Base-by-base conservation (phyloP, 2,329 filamentous ascomycete species). In the Talaromyces piceae region DNA sequence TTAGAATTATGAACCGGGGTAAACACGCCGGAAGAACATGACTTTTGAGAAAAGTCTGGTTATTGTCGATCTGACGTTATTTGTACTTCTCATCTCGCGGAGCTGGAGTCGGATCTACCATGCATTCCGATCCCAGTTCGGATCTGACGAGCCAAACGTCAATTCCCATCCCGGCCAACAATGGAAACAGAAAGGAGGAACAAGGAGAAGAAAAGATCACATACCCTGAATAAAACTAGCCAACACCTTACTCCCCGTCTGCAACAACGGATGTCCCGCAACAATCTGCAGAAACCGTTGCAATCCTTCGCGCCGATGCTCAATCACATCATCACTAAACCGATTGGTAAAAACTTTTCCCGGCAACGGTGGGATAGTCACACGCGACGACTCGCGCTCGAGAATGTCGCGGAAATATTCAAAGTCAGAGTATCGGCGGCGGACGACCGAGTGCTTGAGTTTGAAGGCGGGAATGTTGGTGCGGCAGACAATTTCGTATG, bases 381-480 rank as follows among this genome's bases (percentile, higher is more conserved):
- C 93, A 58, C 91, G 82, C 53, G 91, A 91, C 62, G 83, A 88
- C 74, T 98, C 93, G 61, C 93, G 85, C 80, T 98, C 93, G 54
- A 98, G 82, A 57, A 97, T 95, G 71, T 98, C 93, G 67, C 93
- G 88, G 72, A 98, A 98, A 74, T 95, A 91, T 75, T 98, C 93
- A 69, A 98, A 98, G 72, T 98, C 93, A 52, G 87, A 93, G 77
- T 98, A 98, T 48, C 93, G 88, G 56, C 93, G 84, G 60, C 91
- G 89, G 56, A 98, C 93, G 60, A 84, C 82, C 58, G 84, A 90
- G 67, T 87, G 82, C 59, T 91, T 89, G 62, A 96, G 83, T 77
- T 97, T 97, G 81, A 98, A 98, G 62, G 93, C 91, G 53, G 93
- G 93, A 67, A 98, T 98, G 75, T 98, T 98, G 73, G 93, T 98